Percentiles rank a stretch among this genome's conserved stretches.
phyloP scores from a whole-genome alignment of 1,139 yeast genomes.

The Pichia sp. region DNA sequence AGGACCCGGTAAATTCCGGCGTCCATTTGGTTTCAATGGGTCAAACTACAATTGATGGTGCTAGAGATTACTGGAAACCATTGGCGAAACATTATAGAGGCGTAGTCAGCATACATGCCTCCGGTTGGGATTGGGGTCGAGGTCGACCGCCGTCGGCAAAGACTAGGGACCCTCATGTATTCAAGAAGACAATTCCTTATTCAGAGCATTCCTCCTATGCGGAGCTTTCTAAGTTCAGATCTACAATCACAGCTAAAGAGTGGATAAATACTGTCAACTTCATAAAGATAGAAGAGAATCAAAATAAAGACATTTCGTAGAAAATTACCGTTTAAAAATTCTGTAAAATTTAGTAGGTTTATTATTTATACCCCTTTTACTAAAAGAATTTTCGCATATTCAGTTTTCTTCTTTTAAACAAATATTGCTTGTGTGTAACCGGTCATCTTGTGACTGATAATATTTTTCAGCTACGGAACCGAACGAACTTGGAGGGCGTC shows the following conservation, averaged over 20 bases:
- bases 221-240: slow-evolving; percentile 56
- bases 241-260: slow-evolving; percentile 40
- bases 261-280: slow-evolving; percentile 70
- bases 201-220: slow-evolving; percentile 89
- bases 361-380: background rate
- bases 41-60: slow-evolving; percentile 34
- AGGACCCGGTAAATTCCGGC: slow-evolving; percentile 42
- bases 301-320: too few relatives aligned
- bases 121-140: background rate
- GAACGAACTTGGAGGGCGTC: too few relatives aligned
- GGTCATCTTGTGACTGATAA: background rate
- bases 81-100: slow-evolving; percentile 27
- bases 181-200: slow-evolving; percentile 32
- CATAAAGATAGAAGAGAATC: background rate
- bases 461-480: too few relatives aligned
- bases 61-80: slow-evolving; percentile 44
- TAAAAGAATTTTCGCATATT: too few relatives aligned
- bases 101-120: slow-evolving; percentile 29
- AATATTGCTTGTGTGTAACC: background rate
- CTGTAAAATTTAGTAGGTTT: background rate
- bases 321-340: background rate
- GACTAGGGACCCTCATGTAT: background rate
- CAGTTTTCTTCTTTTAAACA: too few relatives aligned
- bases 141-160: background rate
- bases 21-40: slow-evolving; percentile 61